Percentiles rank a stretch among this genome's conserved stretches.
Conservation (phyloP, 169 alveolate genomes). For the Perkinsus marinus region DNA sequence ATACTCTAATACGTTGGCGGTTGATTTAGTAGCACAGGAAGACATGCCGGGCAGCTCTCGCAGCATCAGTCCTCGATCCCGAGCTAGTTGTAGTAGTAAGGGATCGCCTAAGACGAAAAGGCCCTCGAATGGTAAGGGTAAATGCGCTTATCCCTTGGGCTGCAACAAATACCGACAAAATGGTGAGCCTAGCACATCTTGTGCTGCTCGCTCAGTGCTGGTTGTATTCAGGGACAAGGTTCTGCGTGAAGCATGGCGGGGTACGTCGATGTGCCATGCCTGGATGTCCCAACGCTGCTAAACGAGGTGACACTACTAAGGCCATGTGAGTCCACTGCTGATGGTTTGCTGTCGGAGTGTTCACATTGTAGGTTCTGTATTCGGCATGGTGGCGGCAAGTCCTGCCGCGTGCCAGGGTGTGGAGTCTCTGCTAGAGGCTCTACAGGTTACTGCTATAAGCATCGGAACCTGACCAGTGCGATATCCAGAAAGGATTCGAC, state of each 20-base stretch:
- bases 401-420: neutral
- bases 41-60: neutral
- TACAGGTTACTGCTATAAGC: neutral
- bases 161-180: neutral
- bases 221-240: neutral
- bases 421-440: neutral
- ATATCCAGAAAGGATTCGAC: neutral
- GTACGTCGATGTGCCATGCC: neutral
- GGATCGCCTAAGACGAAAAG: neutral
- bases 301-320: neutral
- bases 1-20: neutral
- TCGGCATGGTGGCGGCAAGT: neutral
- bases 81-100: neutral
- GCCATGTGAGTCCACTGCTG: neutral
- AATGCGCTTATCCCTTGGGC: neutral
- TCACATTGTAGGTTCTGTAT: neutral
- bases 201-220: neutral
- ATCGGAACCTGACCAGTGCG: neutral
- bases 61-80: neutral
- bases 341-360: neutral
- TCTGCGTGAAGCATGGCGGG: neutral
- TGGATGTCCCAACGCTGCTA: neutral
- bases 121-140: neutral
- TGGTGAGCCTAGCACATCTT: neutral
- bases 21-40: neutral